Evolutionary conservation across 1,139 yeast genomes (phyloP), one percentile per base, ranked within the genome.

Genomic region (Lodderomyces metapsilosis): DNA sequence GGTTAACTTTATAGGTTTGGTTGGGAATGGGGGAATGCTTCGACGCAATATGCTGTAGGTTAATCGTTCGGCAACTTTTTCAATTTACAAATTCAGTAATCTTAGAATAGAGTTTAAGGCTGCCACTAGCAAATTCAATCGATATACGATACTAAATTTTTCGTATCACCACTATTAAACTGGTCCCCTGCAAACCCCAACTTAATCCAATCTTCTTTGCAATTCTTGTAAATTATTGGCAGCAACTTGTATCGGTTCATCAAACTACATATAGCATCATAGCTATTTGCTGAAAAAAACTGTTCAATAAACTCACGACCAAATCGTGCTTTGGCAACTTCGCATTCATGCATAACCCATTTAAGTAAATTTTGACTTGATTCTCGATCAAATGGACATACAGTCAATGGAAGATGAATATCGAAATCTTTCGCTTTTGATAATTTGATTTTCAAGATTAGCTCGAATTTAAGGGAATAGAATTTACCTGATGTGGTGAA

Each of bases 331-430:
- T 60, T 54, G 2, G 83, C 77, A 22, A 61, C 47, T 33, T 72
- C 76, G 46, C 78, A 74, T 54, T 81, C 84, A 38, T 67, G 65
- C 49, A 70, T 55, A n/a, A 82, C 78, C 75, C 78, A 80, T 54
- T 58, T 69, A 50, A 69, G 62, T 37, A 73, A 57, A 52, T 68
- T 70, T 42, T 60, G 71, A 42, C 76, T 74, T 54, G 66, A 70
- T 16, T 43, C 52, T 41, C 71, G 62, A 57, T 81, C 79, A 59
- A 61, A 75, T 1, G 84, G 82, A 38, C 82, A 65, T 0, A 82
- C 68, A 0, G 76, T 76, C 3, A 82, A 59, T 1, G 84, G 85
- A 12, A 79, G 65, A 17, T 66, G 56, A 6, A 77, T 58, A 35
- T 69, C 78, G 45, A 76, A 63, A 48, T 76, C 78, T 49, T 74